These are phyloP conservation scores for Talaromyces albobiverticillius DNA, from an alignment of 2,329 filamentous ascomycete species.

Conservation along the genomic window DNA sequence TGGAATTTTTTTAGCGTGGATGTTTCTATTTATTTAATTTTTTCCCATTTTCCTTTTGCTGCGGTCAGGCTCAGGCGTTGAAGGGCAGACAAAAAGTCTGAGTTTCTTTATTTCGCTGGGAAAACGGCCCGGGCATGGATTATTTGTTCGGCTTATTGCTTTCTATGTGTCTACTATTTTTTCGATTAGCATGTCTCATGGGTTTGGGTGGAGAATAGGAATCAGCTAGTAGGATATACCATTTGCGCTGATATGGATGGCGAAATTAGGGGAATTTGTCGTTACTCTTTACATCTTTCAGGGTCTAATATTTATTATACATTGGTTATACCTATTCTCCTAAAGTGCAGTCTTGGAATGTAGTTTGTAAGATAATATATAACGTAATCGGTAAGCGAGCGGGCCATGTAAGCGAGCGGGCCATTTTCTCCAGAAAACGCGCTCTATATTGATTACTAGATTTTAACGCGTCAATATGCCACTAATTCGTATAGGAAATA, in stretches of 20 bases:
- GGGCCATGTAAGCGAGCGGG: too few relatives aligned
- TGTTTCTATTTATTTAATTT: neutral
- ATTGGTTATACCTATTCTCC: neutral
- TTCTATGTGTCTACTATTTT: conserved; percentile 6
- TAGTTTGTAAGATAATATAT: too few relatives aligned
- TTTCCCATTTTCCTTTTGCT: neutral
- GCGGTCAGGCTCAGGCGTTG: conserved; percentile 6
- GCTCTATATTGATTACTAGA: too few relatives aligned
- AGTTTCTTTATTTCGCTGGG: neutral
- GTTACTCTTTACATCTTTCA: neutral
- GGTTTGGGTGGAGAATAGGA: conserved; percentile 7
- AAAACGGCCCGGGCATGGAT: neutral
- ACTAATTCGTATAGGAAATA: too few relatives aligned
- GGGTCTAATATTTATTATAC: neutral
- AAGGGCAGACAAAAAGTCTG: conserved; percentile 10
- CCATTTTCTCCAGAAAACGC: too few relatives aligned
- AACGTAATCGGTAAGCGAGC: too few relatives aligned
- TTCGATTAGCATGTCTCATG: conserved; percentile 11
- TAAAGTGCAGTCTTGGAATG: too few relatives aligned
- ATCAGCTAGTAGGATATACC: conserved; percentile 9
- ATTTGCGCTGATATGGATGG: conserved; percentile 13
- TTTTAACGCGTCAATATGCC: too few relatives aligned
- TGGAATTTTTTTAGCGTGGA: neutral
- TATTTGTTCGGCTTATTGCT: neutral
- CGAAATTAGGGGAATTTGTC: conserved; percentile 6